Percentiles rank a stretch among this genome's conserved stretches.
Evolutionary conservation across 78 protist genomes (phyloP).

Genomic region (Pigoraptor vietnamica): DNA sequence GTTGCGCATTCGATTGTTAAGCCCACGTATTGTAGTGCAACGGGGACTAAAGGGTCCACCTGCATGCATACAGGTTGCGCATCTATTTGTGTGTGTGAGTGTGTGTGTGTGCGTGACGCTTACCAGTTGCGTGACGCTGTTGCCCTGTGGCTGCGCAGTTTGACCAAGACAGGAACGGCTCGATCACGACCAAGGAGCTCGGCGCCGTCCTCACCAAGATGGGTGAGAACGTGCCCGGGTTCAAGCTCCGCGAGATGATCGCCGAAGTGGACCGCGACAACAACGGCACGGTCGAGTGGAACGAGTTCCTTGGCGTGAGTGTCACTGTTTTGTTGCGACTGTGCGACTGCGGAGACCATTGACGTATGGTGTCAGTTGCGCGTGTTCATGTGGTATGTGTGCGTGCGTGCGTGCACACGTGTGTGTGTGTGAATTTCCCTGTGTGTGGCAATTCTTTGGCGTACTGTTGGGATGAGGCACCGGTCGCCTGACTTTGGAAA

Average conservation of each 20-base stretch:
- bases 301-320: conserved; percentile 35
- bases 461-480: no score
- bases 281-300: conserved; percentile 27
- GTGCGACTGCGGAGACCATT: no score
- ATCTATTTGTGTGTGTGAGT: background rate
- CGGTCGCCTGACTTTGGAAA: no score
- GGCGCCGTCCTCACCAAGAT: background rate
- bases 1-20: background rate
- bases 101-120: background rate
- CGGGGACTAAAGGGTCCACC: no score
- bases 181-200: conserved; percentile 12
- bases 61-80: no score
- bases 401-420: background rate
- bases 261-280: conserved; percentile 38
- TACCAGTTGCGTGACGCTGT: background rate
- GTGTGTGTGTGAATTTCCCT: background rate
- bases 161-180: conserved; percentile 21
- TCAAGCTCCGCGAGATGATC: conserved; percentile 26
- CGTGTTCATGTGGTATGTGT: background rate
- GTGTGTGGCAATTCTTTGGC: background rate
- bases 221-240: conserved; percentile 14
- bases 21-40: no score
- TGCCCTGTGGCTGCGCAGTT: background rate
- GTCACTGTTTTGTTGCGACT: no score
- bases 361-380: background rate